Evolutionary conservation across 257 asterid genomes (phyloP), one percentile per base, ranked within the genome.

Genomic region (Lithospermum erythrorhizon): DNA sequence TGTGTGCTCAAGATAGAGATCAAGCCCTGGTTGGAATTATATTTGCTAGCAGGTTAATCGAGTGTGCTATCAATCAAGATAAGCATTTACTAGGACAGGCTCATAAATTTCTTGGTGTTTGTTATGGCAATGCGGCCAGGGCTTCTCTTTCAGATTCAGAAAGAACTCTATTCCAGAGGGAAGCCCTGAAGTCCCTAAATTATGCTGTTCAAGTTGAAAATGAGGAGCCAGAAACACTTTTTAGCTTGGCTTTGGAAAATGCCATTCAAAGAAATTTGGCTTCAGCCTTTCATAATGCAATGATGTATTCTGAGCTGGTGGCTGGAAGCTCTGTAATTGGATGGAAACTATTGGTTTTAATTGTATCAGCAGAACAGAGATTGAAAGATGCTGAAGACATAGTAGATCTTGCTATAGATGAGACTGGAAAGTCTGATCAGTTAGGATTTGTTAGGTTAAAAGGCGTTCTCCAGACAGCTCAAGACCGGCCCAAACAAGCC

Each of bases 351-450:
- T 70, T 87, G 79, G 89, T 94, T 22, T 81, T 78, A 64, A 70
- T 90, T 57, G 93, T 84, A 47, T 85, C 97, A 18, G 95, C 95
- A 7, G 89, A 90, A 62, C 95, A 83, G 74, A 75, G 81, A 65
- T 59, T 80, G 18, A 66, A 68, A 62, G 96, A 90, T 68, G 86
- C 96, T 2, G 95, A 85, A 65, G 86, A 83, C 67, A 75, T 90
- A 2, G 65, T 87, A 20, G 96, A 85, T 70, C 82, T 87, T 64
- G 97, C 86, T 29, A 69, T 87, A 58, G 94, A 85, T 61, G 97
- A 90, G 69, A 84, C 87, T 1, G 84, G 61, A 48, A 63, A 74
- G 20, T 20, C 83, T n/a, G 94, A 90, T 66, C 89, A 74, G 65
- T 62, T 90, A 62, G 88, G 87, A 59, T 83, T 85, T 73, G 75